Evolutionary conservation across 257 asterid species (phyloP).

Genomic region (Plantago major): DNA sequence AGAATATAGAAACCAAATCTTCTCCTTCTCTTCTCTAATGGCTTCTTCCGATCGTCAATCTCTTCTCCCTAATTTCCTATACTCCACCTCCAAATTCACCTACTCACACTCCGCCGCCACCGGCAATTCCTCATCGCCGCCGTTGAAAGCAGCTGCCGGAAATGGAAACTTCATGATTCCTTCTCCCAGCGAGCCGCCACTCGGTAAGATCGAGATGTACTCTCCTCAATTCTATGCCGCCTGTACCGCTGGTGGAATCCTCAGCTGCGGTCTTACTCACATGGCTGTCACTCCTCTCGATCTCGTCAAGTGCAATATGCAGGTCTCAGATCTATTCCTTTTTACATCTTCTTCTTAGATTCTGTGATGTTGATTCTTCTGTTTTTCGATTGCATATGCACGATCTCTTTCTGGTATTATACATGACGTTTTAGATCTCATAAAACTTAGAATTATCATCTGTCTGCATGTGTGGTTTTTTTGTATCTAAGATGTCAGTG

Average conservation of each 20-base stretch:
- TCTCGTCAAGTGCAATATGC: constrained; percentile 97
- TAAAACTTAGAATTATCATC: no score
- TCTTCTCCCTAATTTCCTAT: no score
- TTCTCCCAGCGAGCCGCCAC: constrained; percentile 57
- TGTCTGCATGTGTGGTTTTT: no score
- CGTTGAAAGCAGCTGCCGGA: not conserved
- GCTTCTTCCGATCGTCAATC: no score
- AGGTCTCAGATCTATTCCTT: constrained; percentile 51
- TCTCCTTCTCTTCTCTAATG: no score
- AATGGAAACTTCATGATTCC: constrained; percentile 45
- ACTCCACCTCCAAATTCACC: no score
- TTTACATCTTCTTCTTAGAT: not conserved
- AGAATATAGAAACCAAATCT: no score
- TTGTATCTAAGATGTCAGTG: no score
- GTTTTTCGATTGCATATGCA: no score
- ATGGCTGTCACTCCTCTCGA: constrained; percentile 96
- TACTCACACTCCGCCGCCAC: constrained; percentile 18
- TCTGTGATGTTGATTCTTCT: no score
- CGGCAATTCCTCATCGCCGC: constrained; percentile 9
- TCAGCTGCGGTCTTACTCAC: constrained; percentile 94
- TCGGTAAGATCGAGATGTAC: constrained; percentile 68
- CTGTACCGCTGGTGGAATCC: constrained; percentile 80
- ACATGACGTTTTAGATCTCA: no score
- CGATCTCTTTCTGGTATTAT: no score
- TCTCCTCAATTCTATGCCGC: constrained; percentile 83